Percentiles rank a stretch among this genome's conserved stretches.
Evolutionary conservation across 2,329 filamentous ascomycete species (phyloP).

Genomic region (Botrytis elliptica): DNA sequence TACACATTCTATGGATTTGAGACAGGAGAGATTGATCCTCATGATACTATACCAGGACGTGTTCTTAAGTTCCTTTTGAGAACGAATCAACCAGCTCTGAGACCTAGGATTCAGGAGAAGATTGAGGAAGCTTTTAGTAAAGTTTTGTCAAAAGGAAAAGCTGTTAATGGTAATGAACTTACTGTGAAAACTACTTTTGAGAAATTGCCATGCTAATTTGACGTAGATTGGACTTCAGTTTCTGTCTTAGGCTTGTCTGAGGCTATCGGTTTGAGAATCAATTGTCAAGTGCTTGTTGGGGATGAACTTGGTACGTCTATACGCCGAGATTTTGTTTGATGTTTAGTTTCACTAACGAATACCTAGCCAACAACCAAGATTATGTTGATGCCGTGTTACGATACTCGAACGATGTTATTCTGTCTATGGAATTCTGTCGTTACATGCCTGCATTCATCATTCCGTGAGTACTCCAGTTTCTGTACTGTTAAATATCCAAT

Average conservation of each 20-base stretch:
- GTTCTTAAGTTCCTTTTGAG: background rate
- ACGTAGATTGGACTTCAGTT: background rate
- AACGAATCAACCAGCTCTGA: background rate
- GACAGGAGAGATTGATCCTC: background rate
- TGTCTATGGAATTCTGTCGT: conserved; percentile 4
- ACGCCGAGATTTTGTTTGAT: background rate
- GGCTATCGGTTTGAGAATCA: background rate
- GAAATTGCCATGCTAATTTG: background rate
- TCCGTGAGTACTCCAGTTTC: background rate
- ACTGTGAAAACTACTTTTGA: background rate
- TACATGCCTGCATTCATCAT: conserved; percentile 1
- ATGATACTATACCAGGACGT: background rate
- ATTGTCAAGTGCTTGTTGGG: conserved; percentile 1
- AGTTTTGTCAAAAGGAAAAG: background rate
- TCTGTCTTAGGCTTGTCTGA: background rate
- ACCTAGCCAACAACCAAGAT: background rate
- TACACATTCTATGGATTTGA: background rate
- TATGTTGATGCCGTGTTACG: background rate
- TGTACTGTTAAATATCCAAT: background rate
- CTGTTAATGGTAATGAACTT: background rate
- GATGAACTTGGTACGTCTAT: background rate
- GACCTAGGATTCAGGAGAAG: background rate
- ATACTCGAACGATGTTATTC: background rate
- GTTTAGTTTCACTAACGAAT: background rate
- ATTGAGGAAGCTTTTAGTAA: background rate